Evolutionary conservation across 108 stramenopile genomes (phyloP), one percentile per base, ranked within the genome.

Genomic region (Nitzschia sp.): DNA sequence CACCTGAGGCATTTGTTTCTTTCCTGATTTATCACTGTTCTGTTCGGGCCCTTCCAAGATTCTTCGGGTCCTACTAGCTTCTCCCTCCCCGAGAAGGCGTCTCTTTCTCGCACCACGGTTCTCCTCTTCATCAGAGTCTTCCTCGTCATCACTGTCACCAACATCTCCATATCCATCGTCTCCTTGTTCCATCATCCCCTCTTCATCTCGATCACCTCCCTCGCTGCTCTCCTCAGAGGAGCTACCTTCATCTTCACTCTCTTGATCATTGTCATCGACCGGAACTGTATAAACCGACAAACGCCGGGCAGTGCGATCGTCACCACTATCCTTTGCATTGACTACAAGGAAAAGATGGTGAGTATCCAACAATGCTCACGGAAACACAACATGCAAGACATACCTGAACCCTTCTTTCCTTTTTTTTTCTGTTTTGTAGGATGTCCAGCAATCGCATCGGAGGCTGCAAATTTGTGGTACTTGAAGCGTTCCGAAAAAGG

Each of bases 401-500:
- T 64, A 62, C 76, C 65, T 67, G 50, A 62, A 11, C 34, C 55
- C 41, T 75, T 75, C 74, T 75, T 68, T 54, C 61, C 54, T 21
- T 65, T 58, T 39, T 76, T 70, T 34, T 67, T 67, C 40, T 75
- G 67, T 43, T 64, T 63, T 40, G 80, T 40, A 19, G 80, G 64
- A 22, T 75, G 58, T 67, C 79, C 73, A 9, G 77, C 86, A 41
- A 86, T 72, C 0, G 84, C 80, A 53, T 88, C 84, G 0, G 80
- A 74, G 29, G 86, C 76, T 24, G 83, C 72, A 59, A 75, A 81
- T 51, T 88, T 87, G n/a, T 80, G 83, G 69, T 92, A 89, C 10
- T 80, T 77, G 37, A 72, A 78, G 43, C 78, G 64, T 29, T 92
- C 83, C 17, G 91, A 92, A 57, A 92, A 92, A 7, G 91, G 91